phyloP scores from a whole-genome alignment of 305 asterid species.

The Ilex paraguariensis region DNA sequence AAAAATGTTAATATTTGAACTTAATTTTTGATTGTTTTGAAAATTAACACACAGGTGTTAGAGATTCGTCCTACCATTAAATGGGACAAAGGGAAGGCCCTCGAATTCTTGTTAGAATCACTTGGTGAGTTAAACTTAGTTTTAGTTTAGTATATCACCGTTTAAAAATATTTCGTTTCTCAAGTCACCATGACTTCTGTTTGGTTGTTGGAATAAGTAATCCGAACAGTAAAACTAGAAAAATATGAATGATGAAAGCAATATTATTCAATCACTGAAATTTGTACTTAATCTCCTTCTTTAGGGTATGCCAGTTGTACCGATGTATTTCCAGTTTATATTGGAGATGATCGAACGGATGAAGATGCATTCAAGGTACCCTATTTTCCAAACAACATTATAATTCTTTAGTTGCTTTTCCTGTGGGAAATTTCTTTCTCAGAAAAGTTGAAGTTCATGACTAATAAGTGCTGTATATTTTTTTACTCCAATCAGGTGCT shows the following conservation, averaged over 20 bases:
- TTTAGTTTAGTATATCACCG: background rate
- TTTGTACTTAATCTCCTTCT: background rate
- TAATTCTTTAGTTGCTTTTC: background rate
- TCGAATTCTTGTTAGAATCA: slow-evolving; percentile 79
- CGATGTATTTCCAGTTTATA: slow-evolving; percentile 82
- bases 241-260: no score
- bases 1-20: no score
- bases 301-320: slow-evolving; percentile 73
- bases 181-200: background rate
- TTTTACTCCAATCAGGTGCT: slow-evolving; percentile 46
- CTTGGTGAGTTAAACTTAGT: slow-evolving; percentile 52
- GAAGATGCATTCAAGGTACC: slow-evolving; percentile 95
- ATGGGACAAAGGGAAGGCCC: slow-evolving; percentile 99
- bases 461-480: no score
- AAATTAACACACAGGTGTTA: slow-evolving; percentile 48
- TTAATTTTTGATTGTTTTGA: background rate
- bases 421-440: background rate
- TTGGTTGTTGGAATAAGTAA: no score
- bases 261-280: background rate
- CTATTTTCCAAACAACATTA: background rate
- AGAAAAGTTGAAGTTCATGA: background rate
- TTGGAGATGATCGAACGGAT: slow-evolving; percentile 90
- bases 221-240: no score
- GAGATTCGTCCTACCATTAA: slow-evolving; percentile 91
- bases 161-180: background rate